Percentiles rank a stretch among this genome's conserved stretches.
These are phyloP conservation scores for Mycosphaerella arachidis DNA, from an alignment of 2,329 filamentous ascomycete species.

Conservation along the genomic window DNA sequence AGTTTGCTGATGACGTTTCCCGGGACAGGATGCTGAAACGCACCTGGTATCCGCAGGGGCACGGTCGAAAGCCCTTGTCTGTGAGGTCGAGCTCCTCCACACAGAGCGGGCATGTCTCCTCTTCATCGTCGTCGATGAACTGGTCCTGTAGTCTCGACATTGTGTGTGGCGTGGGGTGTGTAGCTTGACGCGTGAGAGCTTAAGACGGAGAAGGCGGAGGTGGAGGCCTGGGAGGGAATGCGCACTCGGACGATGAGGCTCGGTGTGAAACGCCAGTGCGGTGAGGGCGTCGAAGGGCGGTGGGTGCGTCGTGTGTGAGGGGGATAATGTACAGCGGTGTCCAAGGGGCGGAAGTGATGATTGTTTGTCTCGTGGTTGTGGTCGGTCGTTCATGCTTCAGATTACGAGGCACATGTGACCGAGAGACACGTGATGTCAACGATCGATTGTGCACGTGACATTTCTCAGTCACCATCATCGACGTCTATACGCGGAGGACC, in stretches of 20 bases:
- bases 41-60: conserved; percentile 97
- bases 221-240: conserved; percentile 1
- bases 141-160: conserved; percentile 51
- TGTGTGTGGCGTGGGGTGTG: conserved; percentile 25
- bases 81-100: conserved; percentile 98
- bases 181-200: conserved; percentile 12
- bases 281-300: background rate
- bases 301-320: background rate
- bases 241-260: background rate
- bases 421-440: background rate
- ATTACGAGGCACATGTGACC: background rate
- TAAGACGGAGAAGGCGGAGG: conserved; percentile 3
- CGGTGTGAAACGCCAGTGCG: conserved; percentile 5
- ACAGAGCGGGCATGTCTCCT: conserved; percentile 76
- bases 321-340: background rate
- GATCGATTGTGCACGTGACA: too few relatives aligned
- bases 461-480: background rate
- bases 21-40: conserved; percentile 24
- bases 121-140: conserved; percentile 52
- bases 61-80: conserved; percentile 94
- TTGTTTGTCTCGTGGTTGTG: background rate
- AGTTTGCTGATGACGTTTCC: background rate
- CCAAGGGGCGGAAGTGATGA: background rate
- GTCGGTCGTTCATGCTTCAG: background rate
- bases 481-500: background rate